Conservation (phyloP, 192 early-diverging fungal genomes). For the Gaertneriomyces semiglobifer region DNA sequence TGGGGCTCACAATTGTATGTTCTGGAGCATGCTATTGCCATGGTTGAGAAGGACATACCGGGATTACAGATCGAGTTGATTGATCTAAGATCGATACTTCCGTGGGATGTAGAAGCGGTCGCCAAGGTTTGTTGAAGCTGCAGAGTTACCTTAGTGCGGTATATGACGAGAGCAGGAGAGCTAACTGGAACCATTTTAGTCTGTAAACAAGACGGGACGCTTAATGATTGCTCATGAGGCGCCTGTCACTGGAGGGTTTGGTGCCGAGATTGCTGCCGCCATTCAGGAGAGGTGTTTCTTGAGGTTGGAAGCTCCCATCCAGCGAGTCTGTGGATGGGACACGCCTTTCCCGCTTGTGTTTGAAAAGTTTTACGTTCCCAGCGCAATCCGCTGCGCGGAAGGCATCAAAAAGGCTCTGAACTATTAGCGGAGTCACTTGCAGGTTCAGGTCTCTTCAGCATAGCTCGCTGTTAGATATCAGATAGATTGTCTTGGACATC, state of each 20-base stretch:
- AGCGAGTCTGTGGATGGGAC: slow-evolving; percentile 84
- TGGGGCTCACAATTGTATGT: slow-evolving; percentile 92
- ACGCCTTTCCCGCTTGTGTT: slow-evolving; percentile 89
- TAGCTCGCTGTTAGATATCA: too few species aligned
- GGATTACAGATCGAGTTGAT: slow-evolving; percentile 87
- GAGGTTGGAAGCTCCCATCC: slow-evolving; percentile 83
- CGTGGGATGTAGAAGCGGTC: slow-evolving; percentile 90
- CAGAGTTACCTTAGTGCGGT: too few species aligned
- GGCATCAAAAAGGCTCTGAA: slow-evolving; percentile 78
- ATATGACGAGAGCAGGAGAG: too few species aligned
- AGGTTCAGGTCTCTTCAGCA: too few species aligned
- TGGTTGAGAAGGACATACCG: slow-evolving; percentile 82
- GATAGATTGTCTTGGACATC: too few species aligned
- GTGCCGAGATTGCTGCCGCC: slow-evolving; percentile 80
- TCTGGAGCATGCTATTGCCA: slow-evolving; percentile 83
- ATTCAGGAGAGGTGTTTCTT: slow-evolving; percentile 93
- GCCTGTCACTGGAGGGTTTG: slow-evolving; percentile 84
- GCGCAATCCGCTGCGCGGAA: slow-evolving; percentile 76
- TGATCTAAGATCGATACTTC: slow-evolving; percentile 84
- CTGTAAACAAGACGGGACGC: slow-evolving; percentile 91
- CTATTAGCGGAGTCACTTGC: slow-evolving; percentile 39
- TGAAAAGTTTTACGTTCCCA: slow-evolving; percentile 93
- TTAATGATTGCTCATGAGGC: slow-evolving; percentile 93
- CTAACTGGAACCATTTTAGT: slow-evolving; percentile 31
- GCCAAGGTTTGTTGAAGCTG: slow-evolving; percentile 44